These are phyloP conservation scores for Yarrowia sp. DNA, from an alignment of 805 yeast species.

Conservation along the genomic window DNA sequence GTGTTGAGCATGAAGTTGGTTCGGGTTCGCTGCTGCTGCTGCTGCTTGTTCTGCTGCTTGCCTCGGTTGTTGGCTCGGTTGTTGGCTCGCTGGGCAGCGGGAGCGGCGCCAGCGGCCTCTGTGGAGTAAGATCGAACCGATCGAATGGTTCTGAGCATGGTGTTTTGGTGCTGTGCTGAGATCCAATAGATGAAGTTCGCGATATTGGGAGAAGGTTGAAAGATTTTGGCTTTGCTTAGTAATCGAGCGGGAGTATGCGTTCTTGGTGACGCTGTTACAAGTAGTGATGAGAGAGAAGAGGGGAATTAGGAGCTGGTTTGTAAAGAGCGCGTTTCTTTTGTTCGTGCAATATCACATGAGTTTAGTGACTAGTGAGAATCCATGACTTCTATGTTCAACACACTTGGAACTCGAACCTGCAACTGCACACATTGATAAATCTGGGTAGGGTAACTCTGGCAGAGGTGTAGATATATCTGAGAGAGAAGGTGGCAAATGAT, in stretches of 20 bases:
- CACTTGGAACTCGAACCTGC: no score
- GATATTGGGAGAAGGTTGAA: slow-evolving; percentile 27
- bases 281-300: no score
- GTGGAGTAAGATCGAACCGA: slow-evolving; percentile 34
- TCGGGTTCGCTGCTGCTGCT: slow-evolving; percentile 17
- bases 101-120: slow-evolving; percentile 16
- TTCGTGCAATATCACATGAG: no score
- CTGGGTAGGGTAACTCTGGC: no score
- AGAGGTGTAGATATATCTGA: no score
- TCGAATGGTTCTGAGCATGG: slow-evolving; percentile 33
- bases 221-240: slow-evolving; percentile 26
- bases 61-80: neutral
- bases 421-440: no score
- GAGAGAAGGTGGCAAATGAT: no score
- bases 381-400: no score
- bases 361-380: no score
- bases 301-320: no score
- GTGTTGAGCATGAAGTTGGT: slow-evolving; percentile 13
- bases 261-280: no score
- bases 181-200: neutral
- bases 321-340: no score
- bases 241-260: neutral
- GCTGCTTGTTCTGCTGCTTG: slow-evolving; percentile 1
- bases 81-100: neutral
- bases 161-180: slow-evolving; percentile 5